Base-by-base conservation (phyloP, 2,329 filamentous ascomycete genomes). In the Sclerotinia borealis region DNA sequence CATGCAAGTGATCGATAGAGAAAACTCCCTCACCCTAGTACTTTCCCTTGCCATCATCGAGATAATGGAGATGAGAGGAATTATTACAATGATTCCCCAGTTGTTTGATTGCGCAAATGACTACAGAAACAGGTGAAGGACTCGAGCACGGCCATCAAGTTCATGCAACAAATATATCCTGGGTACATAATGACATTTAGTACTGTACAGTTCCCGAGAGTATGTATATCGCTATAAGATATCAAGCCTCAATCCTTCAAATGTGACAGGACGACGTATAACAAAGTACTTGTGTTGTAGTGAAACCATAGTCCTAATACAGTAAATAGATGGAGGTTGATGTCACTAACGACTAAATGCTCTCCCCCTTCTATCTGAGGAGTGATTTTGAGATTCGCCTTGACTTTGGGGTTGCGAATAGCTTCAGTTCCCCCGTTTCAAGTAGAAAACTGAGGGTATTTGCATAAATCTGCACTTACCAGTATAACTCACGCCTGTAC, bases 1-100 rank as follows among this genome's bases (percentile, higher is more conserved):
- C 48, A 61, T 61, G 59, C 49, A 61, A 61, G 59, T 55, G 59
- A 61, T 61, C 49, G 47, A 61, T 52, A 43, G 34, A 43, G 36
- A 61, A 45, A 58, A 34, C 39, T 58, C 54, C 25, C 39, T 56
- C 39, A 15, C 4, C 37, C 27, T 56, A 34, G 39, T 45, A 10
- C 37, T 22, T 36, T 22, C 43, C 36, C 34, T 61, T 52, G 34
- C 36, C 58, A 22, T 39, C 49, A 41, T 41, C 45, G 15, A 61
- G 49, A 37, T 25, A 34, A 50, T 47, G 47, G 37, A 61, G 31
- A 52, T 25, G 27, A 51, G 45, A 41, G 25, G 25, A 43, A 60
- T 52, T 11, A 60, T 52, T 11, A 41, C 47, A 17, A 9, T 19
- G 25, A 31, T 11, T 25, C 39, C 29, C 54, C 54, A 58, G 54